phyloP scores from a whole-genome alignment of 805 yeast genomes.

The Clavispora santaluciae region DNA sequence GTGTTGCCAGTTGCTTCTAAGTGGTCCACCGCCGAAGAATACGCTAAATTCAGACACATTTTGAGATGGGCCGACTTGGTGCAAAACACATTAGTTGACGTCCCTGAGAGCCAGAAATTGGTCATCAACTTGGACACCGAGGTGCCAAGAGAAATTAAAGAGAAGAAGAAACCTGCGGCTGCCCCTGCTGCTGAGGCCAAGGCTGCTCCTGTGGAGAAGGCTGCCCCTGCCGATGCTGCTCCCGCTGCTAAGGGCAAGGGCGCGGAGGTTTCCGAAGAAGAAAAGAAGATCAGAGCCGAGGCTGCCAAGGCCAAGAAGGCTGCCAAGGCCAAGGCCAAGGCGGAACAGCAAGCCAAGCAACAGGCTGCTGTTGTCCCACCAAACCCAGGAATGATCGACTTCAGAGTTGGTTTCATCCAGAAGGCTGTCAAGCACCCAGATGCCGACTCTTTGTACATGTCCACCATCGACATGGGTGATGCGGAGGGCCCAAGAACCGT shows the following conservation, averaged over 20 bases:
- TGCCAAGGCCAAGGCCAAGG: constrained; percentile 58
- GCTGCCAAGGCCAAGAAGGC: constrained; percentile 61
- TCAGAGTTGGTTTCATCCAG: constrained; percentile 94
- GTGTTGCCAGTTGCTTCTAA: constrained; percentile 56
- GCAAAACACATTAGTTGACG: constrained; percentile 60
- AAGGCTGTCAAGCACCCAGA: constrained; percentile 97
- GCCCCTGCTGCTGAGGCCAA: constrained; percentile 32
- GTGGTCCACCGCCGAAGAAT: constrained; percentile 50
- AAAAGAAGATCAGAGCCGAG: constrained; percentile 44
- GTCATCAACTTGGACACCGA: constrained; percentile 54
- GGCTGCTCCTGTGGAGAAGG: constrained; percentile 29
- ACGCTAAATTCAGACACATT: constrained; percentile 71
- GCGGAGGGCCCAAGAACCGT: constrained; percentile 97
- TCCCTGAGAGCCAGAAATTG: constrained; percentile 51
- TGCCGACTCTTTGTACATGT: constrained; percentile 94
- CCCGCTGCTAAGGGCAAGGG: constrained; percentile 13
- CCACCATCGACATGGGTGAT: constrained; percentile 96
- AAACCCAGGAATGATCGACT: constrained; percentile 80
- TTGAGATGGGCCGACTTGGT: constrained; percentile 89
- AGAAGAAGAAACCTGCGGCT: constrained; percentile 46
- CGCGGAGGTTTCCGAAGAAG: constrained; percentile 34
- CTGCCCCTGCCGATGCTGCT: constrained; percentile 24
- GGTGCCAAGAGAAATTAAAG: constrained; percentile 72
- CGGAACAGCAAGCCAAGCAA: constrained; percentile 43
- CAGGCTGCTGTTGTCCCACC: constrained; percentile 60